Evolutionary conservation across 352 stramenopile genomes (phyloP).

Genomic region (Pythium apleroticum): DNA sequence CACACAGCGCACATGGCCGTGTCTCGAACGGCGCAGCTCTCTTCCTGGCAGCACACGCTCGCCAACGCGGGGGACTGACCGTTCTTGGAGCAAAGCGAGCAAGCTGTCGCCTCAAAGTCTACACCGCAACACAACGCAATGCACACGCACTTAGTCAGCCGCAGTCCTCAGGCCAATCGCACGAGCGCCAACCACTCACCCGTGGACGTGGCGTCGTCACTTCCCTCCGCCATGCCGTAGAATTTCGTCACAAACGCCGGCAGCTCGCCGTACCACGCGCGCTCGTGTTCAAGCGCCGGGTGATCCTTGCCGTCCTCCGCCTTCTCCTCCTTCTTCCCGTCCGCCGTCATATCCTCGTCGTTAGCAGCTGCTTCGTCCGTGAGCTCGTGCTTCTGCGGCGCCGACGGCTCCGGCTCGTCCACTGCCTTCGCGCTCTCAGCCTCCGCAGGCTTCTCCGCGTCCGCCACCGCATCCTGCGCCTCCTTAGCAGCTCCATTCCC

Average conservation of each 20-base stretch:
- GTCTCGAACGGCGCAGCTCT: conserved; percentile 7
- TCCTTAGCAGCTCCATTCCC: background rate
- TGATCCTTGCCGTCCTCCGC: background rate
- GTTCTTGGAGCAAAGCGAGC: background rate
- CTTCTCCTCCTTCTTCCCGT: background rate
- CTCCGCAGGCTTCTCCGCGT: background rate
- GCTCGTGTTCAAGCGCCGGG: conserved; percentile 10
- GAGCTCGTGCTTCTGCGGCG: background rate
- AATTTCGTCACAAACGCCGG: conserved; percentile 12
- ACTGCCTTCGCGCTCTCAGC: background rate
- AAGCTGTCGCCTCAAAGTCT: background rate
- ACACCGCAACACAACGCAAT: background rate
- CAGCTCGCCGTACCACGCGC: conserved; percentile 13
- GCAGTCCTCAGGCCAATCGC: background rate
- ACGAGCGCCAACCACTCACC: background rate
- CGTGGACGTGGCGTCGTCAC: background rate
- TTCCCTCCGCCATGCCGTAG: conserved; percentile 3
- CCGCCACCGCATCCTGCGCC: background rate
- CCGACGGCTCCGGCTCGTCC: background rate
- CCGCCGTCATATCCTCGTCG: background rate
- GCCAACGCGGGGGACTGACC: conserved; percentile 6
- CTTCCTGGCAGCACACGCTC: conserved; percentile 21
- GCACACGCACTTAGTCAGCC: background rate
- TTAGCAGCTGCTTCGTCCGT: background rate
- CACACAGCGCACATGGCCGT: conserved; percentile 13